phyloP scores from a whole-genome alignment of 2,329 filamentous ascomycete species.

The Aspergillus vadensis region DNA sequence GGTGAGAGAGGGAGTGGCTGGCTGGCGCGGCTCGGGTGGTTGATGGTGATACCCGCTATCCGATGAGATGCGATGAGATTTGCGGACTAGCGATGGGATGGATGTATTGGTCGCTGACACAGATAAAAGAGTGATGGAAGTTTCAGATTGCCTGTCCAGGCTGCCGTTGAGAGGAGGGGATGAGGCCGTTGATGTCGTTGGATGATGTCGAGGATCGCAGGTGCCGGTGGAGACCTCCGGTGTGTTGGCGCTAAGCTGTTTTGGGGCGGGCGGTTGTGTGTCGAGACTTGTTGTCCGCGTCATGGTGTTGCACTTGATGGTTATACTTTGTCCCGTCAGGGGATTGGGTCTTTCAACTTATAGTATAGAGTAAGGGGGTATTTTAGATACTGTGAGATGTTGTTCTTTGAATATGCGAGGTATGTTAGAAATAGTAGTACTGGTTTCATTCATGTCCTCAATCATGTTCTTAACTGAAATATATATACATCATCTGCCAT shows the following conservation, averaged over 20 bases:
- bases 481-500: not conserved
- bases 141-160: not conserved
- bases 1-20: constrained; percentile 1
- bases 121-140: too few relatives aligned
- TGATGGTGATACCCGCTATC: too few relatives aligned
- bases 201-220: constrained; percentile 6
- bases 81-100: too few relatives aligned
- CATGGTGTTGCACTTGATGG: not conserved
- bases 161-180: not conserved
- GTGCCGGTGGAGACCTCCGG: not conserved
- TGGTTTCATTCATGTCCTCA: not conserved
- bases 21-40: not conserved
- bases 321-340: not conserved
- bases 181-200: not conserved
- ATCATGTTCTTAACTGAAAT: not conserved
- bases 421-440: not conserved
- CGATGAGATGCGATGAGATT: too few relatives aligned
- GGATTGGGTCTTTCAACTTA: not conserved
- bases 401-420: too few relatives aligned
- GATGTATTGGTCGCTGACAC: too few relatives aligned
- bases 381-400: not conserved
- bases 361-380: not conserved
- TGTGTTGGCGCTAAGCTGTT: not conserved
- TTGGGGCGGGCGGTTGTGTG: not conserved
- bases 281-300: not conserved